These are phyloP conservation scores for Tripidium arundinaceum DNA, from an alignment of 202 grass and related monocot genomes.

Conservation along the genomic window DNA sequence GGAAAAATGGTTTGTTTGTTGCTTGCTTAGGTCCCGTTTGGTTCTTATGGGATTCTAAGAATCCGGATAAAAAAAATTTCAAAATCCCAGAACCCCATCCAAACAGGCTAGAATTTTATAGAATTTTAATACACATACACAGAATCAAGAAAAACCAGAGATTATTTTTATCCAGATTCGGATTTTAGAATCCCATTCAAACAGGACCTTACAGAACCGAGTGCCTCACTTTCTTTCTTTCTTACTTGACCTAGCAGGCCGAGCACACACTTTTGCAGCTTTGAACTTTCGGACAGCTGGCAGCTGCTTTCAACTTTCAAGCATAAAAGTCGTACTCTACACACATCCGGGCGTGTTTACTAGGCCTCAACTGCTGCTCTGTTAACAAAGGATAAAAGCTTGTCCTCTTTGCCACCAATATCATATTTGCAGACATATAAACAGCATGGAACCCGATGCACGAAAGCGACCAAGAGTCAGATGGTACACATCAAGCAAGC, in stretches of 20 bases:
- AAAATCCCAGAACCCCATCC: no score
- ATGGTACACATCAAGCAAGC: slow-evolving; percentile 28
- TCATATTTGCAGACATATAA: slow-evolving; percentile 22
- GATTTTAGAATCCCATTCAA: no score
- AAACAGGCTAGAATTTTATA: no score
- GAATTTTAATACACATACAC: no score
- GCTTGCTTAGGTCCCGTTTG: slow-evolving; percentile 1
- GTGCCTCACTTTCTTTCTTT: slow-evolving; percentile 3
- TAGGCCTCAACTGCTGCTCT: slow-evolving; percentile 7
- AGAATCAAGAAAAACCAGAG: no score
- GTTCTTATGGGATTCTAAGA: no score
- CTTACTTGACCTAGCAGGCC: background rate
- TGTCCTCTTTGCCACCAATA: slow-evolving; percentile 25
- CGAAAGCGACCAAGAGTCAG: slow-evolving; percentile 2
- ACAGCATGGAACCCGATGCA: slow-evolving; percentile 35
- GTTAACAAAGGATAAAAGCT: slow-evolving; percentile 8
- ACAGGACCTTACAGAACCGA: no score
- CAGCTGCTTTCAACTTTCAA: slow-evolving; percentile 23
- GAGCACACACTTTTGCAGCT: slow-evolving; percentile 20
- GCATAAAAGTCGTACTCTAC: background rate
- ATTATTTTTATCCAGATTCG: no score
- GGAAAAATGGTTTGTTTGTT: slow-evolving; percentile 25
- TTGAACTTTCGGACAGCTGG: background rate
- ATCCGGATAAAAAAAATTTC: no score
- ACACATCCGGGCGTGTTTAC: background rate